Evolutionary conservation across 2,329 filamentous ascomycete genomes (phyloP).

Genomic region (Aureobasidium mangrovei): DNA sequence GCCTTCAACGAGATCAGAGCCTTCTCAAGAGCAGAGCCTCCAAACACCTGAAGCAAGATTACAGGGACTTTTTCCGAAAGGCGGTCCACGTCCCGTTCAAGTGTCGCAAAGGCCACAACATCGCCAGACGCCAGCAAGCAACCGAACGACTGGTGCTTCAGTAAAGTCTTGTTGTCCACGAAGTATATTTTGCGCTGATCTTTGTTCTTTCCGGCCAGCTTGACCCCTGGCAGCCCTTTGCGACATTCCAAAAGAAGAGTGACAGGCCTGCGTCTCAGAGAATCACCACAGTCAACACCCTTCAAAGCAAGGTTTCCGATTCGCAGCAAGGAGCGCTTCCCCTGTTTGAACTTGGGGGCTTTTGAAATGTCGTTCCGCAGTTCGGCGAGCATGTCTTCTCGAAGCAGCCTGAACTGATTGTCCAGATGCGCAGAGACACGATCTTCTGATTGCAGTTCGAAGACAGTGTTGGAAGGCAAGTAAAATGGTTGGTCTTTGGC

Average conservation of each 20-base stretch:
- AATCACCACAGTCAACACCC: background rate
- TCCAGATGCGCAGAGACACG: background rate
- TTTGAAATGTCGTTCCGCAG: background rate
- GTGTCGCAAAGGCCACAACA: background rate
- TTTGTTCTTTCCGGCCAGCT: background rate
- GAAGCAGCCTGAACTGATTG: background rate
- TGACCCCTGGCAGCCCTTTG: background rate
- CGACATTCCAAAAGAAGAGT: background rate
- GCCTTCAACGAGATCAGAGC: background rate
- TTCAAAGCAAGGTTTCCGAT: background rate
- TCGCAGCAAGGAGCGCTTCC: background rate
- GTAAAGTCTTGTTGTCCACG: background rate
- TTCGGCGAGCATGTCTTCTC: background rate
- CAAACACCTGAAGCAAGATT: background rate
- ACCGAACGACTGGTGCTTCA: background rate
- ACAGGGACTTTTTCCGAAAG: background rate
- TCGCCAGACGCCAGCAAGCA: background rate
- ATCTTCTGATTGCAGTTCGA: background rate
- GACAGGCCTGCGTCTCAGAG: background rate
- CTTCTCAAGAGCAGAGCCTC: background rate
- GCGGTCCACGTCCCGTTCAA: background rate
- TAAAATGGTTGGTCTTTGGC: constrained; percentile 29
- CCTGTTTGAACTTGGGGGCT: background rate
- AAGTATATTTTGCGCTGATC: background rate
- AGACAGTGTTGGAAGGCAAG: background rate